A percentile compares a stretch with the other conserved stretches of the same genome.
Conservation (phyloP, 2,329 filamentous ascomycete genomes). For the Apiospora kogelbergensis region DNA sequence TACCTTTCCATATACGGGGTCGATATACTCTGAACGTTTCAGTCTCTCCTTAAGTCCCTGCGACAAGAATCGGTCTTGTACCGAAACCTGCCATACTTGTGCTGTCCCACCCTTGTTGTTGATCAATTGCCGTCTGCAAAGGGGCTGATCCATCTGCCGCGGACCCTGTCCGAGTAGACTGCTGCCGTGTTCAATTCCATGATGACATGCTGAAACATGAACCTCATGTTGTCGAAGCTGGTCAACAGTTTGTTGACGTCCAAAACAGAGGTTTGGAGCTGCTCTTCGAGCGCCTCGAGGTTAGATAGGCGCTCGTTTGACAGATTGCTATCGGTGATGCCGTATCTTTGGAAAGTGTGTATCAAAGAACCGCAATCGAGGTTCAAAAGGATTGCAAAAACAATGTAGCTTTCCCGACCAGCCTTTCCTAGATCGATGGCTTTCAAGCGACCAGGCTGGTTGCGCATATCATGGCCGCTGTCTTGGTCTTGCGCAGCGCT, state of each 20-base stretch:
- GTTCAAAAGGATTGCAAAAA: neutral
- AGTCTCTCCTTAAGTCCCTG: neutral
- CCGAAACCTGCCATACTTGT: neutral
- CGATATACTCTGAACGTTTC: neutral
- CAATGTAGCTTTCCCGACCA: neutral
- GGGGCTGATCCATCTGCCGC: slow-evolving; percentile 1
- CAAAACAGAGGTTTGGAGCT: neutral
- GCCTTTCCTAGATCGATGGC: neutral
- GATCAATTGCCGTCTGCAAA: neutral
- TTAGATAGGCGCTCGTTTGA: neutral
- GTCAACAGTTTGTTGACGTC: neutral
- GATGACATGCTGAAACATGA: neutral
- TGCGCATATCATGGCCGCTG: neutral
- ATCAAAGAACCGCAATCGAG: neutral
- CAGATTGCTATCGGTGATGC: neutral
- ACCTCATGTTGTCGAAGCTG: neutral
- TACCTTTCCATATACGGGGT: neutral
- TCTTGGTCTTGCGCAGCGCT: neutral
- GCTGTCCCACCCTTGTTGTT: slow-evolving; percentile 7
- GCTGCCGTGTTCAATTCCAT: neutral
- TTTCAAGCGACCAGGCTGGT: neutral
- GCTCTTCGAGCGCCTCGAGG: neutral
- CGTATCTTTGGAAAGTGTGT: neutral
- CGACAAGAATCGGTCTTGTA: neutral
- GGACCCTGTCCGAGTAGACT: neutral